These are phyloP conservation scores for Cercospora beticola DNA, from an alignment of 2,329 filamentous ascomycete genomes.

Conservation along the genomic window DNA sequence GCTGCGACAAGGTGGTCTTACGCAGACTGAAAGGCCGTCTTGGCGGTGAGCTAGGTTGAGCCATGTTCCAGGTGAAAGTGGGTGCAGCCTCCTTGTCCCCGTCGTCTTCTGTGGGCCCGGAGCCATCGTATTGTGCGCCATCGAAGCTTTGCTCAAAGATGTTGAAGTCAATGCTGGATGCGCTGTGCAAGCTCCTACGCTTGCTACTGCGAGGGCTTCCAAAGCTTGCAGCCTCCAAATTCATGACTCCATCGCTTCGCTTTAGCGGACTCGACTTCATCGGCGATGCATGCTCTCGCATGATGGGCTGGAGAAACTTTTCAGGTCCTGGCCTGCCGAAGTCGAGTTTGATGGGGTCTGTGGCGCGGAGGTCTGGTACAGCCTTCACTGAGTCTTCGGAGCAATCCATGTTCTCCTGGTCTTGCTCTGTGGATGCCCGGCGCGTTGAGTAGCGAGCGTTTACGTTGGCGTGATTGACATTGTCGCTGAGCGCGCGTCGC, in stretches of 20 bases:
- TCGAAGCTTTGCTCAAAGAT: conserved; percentile 67
- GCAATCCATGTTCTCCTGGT: conserved; percentile 39
- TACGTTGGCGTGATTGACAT: conserved; percentile 69
- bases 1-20: conserved; percentile 84
- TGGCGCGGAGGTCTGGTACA: conserved; percentile 33
- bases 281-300: conserved; percentile 51
- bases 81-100: conserved; percentile 35
- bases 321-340: conserved; percentile 50
- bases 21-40: conserved; percentile 54
- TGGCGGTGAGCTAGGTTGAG: conserved; percentile 35
- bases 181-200: conserved; percentile 79
- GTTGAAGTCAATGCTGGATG: conserved; percentile 64
- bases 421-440: conserved; percentile 50
- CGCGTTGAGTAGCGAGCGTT: conserved; percentile 52
- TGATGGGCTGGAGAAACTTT: conserved; percentile 44
- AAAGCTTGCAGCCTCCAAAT: conserved; percentile 72
- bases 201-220: conserved; percentile 84
- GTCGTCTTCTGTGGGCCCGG: conserved; percentile 30
- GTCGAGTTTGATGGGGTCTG: conserved; percentile 50
- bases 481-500: conserved; percentile 71
- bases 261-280: conserved; percentile 80
- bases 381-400: conserved; percentile 27
- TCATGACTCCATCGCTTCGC: conserved; percentile 87
- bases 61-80: conserved; percentile 41
- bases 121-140: conserved; percentile 28